Percentiles rank a stretch among this genome's conserved stretches.
Conservation (phyloP, 2,329 filamentous ascomycete genomes). For the Atkinsonella hypoxylon region DNA sequence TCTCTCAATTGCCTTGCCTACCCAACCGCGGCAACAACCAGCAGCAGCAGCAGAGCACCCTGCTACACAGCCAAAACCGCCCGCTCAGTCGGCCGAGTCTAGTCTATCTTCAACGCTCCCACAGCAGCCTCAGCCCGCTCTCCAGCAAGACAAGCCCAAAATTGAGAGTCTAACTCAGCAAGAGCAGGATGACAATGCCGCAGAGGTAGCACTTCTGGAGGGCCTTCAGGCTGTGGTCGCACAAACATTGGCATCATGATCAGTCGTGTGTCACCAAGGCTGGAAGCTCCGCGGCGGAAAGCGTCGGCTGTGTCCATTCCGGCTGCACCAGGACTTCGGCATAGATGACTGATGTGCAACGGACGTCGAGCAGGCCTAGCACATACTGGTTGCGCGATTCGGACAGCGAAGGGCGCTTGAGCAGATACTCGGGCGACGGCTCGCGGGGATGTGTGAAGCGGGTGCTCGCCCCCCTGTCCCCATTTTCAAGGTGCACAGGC, state of each 20-base stretch:
- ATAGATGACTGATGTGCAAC: slow-evolving; percentile 69
- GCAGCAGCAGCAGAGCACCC: not conserved
- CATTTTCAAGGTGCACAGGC: not conserved
- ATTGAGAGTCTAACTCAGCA: slow-evolving; percentile 11
- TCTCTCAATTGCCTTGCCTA: not conserved
- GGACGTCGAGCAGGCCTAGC: slow-evolving; percentile 71
- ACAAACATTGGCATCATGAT: slow-evolving; percentile 11
- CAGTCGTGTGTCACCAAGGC: not conserved
- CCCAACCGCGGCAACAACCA: not conserved
- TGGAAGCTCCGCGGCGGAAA: slow-evolving; percentile 65
- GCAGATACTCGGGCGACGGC: slow-evolving; percentile 65
- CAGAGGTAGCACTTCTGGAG: slow-evolving; percentile 22
- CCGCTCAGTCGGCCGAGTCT: not conserved
- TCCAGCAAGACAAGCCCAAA: slow-evolving; percentile 13
- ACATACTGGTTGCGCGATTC: slow-evolving; percentile 75
- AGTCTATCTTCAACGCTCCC: not conserved
- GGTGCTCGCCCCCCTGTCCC: not conserved
- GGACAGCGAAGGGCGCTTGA: slow-evolving; percentile 60
- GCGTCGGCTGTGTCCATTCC: slow-evolving; percentile 71
- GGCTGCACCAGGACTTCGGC: slow-evolving; percentile 77
- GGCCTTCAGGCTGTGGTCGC: slow-evolving; percentile 24
- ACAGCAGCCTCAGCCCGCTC: slow-evolving; percentile 5
- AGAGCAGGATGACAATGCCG: slow-evolving; percentile 19
- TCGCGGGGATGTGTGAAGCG: slow-evolving; percentile 29
- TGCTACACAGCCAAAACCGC: not conserved